Conservation (phyloP, 2,329 filamentous ascomycete species). For the Phialophora chinensis region DNA sequence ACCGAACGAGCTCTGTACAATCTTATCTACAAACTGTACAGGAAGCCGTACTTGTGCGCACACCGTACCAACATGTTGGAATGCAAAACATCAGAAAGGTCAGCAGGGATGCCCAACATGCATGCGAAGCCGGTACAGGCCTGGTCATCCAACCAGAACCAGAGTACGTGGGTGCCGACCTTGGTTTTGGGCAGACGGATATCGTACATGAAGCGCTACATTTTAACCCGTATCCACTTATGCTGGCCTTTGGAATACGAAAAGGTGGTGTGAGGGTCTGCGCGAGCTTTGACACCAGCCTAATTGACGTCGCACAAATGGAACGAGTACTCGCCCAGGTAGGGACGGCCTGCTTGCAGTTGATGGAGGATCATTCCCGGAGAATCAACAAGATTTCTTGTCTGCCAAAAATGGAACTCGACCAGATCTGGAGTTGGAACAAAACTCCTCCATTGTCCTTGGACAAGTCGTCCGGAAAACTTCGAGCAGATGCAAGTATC, state of each 20-base stretch:
- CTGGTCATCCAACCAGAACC: slow-evolving; percentile 50
- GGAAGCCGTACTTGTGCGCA: slow-evolving; percentile 61
- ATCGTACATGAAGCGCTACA: slow-evolving; percentile 65
- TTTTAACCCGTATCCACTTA: slow-evolving; percentile 58
- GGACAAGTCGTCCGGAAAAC: slow-evolving; percentile 39
- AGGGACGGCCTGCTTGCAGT: slow-evolving; percentile 56
- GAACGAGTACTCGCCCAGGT: slow-evolving; percentile 61
- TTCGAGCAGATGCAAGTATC: slow-evolving; percentile 16
- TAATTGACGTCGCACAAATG: slow-evolving; percentile 59
- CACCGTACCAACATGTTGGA: slow-evolving; percentile 70
- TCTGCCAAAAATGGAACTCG: slow-evolving; percentile 41
- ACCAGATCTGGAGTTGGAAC: slow-evolving; percentile 54
- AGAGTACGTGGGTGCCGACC: slow-evolving; percentile 46
- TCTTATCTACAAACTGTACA: slow-evolving; percentile 65
- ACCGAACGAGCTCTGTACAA: slow-evolving; percentile 45
- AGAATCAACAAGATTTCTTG: slow-evolving; percentile 46
- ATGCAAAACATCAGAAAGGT: slow-evolving; percentile 60
- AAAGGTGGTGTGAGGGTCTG: slow-evolving; percentile 63
- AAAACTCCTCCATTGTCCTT: slow-evolving; percentile 45
- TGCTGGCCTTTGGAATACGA: slow-evolving; percentile 55
- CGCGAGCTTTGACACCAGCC: slow-evolving; percentile 69
- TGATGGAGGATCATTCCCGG: slow-evolving; percentile 47
- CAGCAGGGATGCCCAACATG: slow-evolving; percentile 54
- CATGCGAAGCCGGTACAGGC: slow-evolving; percentile 56
- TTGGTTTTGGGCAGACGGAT: slow-evolving; percentile 50